Conservation (phyloP, 2,329 filamentous ascomycete species). For the Knoxdaviesia capensis region DNA sequence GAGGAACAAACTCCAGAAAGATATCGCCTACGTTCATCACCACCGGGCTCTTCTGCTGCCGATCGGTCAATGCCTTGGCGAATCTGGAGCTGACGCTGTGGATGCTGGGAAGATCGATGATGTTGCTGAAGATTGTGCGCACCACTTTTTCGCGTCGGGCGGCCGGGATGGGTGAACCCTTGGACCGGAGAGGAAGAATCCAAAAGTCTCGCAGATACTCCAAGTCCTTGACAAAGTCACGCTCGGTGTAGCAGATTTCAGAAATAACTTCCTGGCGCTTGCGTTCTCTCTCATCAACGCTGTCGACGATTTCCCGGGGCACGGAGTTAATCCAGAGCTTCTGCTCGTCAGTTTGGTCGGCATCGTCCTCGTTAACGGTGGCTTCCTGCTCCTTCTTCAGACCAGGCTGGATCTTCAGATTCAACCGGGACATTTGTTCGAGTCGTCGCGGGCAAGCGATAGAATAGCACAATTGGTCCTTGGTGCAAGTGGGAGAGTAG, state of each 20-base stretch:
- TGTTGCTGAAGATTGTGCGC: slow-evolving; percentile 86
- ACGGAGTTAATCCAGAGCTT: slow-evolving; percentile 99
- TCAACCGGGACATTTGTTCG: slow-evolving; percentile 85
- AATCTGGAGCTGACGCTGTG: slow-evolving; percentile 79
- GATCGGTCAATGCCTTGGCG: slow-evolving; percentile 67
- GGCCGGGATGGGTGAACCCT: slow-evolving; percentile 72
- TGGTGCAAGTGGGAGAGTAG: slow-evolving; percentile 91
- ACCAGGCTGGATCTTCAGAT: slow-evolving; percentile 80
- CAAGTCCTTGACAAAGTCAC: slow-evolving; percentile 96
- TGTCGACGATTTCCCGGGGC: slow-evolving; percentile 81
- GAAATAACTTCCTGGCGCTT: slow-evolving; percentile 97
- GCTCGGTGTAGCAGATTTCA: slow-evolving; percentile 94
- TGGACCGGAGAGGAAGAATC: slow-evolving; percentile 77
- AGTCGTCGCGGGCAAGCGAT: slow-evolving; percentile 87
- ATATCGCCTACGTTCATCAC: slow-evolving; percentile 85
- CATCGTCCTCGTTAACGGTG: slow-evolving; percentile 55
- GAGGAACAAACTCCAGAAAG: slow-evolving; percentile 77
- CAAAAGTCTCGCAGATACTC: slow-evolving; percentile 97
- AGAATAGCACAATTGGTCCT: slow-evolving; percentile 90
- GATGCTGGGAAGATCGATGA: slow-evolving; percentile 63
- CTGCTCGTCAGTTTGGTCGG: slow-evolving; percentile 75
- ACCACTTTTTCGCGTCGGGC: slow-evolving; percentile 79
- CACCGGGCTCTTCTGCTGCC: slow-evolving; percentile 79
- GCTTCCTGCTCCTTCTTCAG: slow-evolving; percentile 44
- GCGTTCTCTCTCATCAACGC: slow-evolving; percentile 77